Percentiles rank a stretch among this genome's conserved stretches.
These are phyloP conservation scores for Omphalea diandra DNA, from an alignment of 441 rosid genomes.

Conservation along the genomic window DNA sequence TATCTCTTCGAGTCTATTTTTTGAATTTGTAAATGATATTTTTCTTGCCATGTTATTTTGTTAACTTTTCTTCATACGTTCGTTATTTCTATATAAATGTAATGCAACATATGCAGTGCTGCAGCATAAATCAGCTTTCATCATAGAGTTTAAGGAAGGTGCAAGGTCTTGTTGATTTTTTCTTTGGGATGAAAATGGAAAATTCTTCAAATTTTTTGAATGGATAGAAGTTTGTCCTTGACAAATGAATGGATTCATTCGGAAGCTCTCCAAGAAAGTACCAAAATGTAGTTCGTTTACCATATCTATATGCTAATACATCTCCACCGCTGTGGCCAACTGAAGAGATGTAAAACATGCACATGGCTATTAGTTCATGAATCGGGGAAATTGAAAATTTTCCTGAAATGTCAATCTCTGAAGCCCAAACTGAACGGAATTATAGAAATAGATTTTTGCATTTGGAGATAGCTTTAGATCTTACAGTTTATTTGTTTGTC, in stretches of 20 bases:
- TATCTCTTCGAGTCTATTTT: no score
- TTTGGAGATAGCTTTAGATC: background rate
- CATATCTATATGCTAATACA: no score
- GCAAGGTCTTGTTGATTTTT: background rate
- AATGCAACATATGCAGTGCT: background rate
- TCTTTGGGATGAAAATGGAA: background rate
- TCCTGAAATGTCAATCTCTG: no score
- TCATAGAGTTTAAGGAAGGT: background rate
- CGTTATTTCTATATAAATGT: no score
- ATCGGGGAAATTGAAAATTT: no score
- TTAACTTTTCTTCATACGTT: background rate
- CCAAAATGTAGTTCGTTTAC: background rate
- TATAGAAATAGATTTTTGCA: no score
- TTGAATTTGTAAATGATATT: no score
- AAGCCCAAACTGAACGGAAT: no score
- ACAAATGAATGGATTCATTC: background rate
- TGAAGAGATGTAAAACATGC: no score
- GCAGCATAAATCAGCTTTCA: background rate
- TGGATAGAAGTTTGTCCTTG: no score
- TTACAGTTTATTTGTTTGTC: background rate
- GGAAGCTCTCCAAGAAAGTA: background rate
- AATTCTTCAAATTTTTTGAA: background rate
- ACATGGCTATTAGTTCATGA: no score
- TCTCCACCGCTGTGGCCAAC: no score
- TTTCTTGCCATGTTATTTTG: background rate